These are phyloP conservation scores for Neurospora sp. DNA, from an alignment of 495 filamentous ascomycete genomes.

Conservation along the genomic window DNA sequence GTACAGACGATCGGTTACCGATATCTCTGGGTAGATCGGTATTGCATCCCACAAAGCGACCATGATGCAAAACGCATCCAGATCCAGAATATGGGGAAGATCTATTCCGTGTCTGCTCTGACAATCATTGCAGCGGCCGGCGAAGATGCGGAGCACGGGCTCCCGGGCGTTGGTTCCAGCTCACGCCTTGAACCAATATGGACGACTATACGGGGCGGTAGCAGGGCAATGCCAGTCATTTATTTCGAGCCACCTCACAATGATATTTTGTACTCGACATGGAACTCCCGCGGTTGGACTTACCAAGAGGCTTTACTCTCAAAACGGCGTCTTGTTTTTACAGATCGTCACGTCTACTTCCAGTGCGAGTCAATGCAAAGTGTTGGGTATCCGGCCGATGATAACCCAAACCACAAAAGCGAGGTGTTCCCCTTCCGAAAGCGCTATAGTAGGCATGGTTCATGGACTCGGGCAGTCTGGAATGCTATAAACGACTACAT, in stretches of 20 bases:
- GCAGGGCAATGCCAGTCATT: background rate
- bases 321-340: slow-evolving; percentile 10
- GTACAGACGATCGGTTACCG: background rate
- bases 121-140: background rate
- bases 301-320: slow-evolving; percentile 32
- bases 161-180: background rate
- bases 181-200: background rate
- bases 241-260: background rate
- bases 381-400: background rate
- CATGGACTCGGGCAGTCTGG: no score
- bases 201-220: background rate
- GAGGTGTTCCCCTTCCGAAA: background rate
- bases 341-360: slow-evolving; percentile 25
- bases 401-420: no score
- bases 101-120: background rate
- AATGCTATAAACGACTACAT: background rate
- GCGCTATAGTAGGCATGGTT: no score
- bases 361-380: slow-evolving; percentile 20
- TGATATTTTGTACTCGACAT: background rate
- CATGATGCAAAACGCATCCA: background rate
- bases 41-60: slow-evolving; percentile 6
- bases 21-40: slow-evolving; percentile 10
- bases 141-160: background rate
- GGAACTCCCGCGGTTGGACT: slow-evolving; percentile 32
- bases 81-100: background rate